Evolutionary conservation across 2,329 filamentous ascomycete species (phyloP).

Genomic region (Arthrocladium fulminans): DNA sequence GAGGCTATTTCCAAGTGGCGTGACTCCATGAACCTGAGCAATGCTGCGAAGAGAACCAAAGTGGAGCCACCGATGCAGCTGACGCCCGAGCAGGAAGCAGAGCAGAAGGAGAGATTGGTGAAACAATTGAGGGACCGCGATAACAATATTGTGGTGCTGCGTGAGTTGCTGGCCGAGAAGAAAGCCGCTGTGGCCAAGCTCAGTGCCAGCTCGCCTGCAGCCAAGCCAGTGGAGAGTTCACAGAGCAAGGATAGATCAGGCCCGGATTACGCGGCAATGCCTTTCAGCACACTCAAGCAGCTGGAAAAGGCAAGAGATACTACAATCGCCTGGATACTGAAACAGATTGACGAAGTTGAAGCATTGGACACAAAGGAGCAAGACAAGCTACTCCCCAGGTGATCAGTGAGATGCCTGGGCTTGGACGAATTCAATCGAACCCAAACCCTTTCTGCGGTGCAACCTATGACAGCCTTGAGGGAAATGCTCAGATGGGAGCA

Average conservation of each 20-base stretch:
- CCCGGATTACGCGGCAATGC: slow-evolving; percentile 32
- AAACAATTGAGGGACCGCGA: slow-evolving; percentile 40
- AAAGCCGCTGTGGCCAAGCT: slow-evolving; percentile 8
- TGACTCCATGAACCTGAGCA: slow-evolving; percentile 27
- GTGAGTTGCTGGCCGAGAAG: slow-evolving; percentile 35
- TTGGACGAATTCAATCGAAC: no score
- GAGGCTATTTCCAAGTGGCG: slow-evolving; percentile 37
- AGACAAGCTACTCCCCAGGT: background rate
- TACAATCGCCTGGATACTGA: slow-evolving; percentile 44
- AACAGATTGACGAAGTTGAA: slow-evolving; percentile 45
- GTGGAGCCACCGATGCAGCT: background rate
- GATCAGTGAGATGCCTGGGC: no score
- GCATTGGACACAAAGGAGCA: slow-evolving; percentile 21
- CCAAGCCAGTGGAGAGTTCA: slow-evolving; percentile 22
- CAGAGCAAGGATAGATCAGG: slow-evolving; percentile 11
- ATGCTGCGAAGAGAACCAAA: slow-evolving; percentile 12
- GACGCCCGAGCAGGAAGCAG: slow-evolving; percentile 24
- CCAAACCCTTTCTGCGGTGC: no score
- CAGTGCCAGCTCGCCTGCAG: background rate
- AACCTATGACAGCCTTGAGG: no score
- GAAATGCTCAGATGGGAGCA: no score
- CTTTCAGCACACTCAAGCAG: slow-evolving; percentile 33
- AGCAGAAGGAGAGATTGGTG: slow-evolving; percentile 28
- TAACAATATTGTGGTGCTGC: slow-evolving; percentile 39
- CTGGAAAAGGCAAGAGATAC: slow-evolving; percentile 47